Evolutionary conservation across 495 filamentous ascomycete genomes (phyloP), one percentile per base, ranked within the genome.

Genomic region (Jackrogersella multiformis): DNA sequence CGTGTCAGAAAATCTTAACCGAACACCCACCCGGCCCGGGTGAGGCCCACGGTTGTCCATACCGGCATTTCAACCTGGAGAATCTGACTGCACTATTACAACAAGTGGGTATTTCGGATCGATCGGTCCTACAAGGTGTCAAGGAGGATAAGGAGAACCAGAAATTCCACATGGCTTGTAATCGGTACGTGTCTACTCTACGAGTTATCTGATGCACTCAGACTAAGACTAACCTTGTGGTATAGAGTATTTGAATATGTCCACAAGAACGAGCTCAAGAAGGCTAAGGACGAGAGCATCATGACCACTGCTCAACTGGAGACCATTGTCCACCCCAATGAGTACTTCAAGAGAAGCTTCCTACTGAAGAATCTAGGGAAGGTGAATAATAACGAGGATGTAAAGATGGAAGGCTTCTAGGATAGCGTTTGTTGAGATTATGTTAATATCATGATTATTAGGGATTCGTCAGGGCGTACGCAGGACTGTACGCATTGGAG

Each of bases 321-420:
- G 78, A 98, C 93, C 1, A 97, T 99, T 68, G 89, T 96, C 16
- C 96, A 99, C 76, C 96, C 96, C 8, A 99, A 99, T 76, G 92
- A 93, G 56, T 99, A 97, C 77, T 98, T 98, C 78, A 94, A 95
- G 82, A 85, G 94, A 64, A 94, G 92, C 73, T 98, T 91, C 76
- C 69, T 96, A 69, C 77, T 98, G 45, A 97, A 92, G 84, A 88
- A 93, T 71, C 73, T 90, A 26, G 85, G 81, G 15, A 85, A 81
- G 45, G 68, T 42, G 24, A 75, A 62, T 16, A 45, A 36, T 21
- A 53, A 66, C 13, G 70, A 70, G 1, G 84, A 85, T 69, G 77
- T 84, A 4, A 83, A 83, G 76, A 85, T 85, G 81, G 82, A 83
- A 48, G 67, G 67, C 6, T 70, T 66, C 34, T 66, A 55, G 34